Evolutionary conservation across 1,139 yeast species (phyloP), one percentile per base, ranked within the genome.

Genomic region (Blastobotrys buckinghamii): DNA sequence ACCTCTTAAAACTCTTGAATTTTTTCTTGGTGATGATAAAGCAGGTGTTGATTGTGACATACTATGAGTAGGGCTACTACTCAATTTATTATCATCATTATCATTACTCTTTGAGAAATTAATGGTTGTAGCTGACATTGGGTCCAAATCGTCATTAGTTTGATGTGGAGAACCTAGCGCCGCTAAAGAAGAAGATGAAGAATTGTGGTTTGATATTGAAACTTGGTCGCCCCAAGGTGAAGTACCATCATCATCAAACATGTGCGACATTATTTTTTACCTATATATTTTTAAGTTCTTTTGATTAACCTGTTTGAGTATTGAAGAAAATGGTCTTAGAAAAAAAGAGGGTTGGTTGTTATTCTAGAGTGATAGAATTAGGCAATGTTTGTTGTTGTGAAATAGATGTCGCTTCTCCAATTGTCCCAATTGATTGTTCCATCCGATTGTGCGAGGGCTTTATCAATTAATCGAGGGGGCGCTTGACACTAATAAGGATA

Each of bases 161-260:
- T 27, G 36, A 12, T 26, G 33, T 4, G 48, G 48, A n/a, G 48
- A 45, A 1, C 36, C 48, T 29, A 52, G 30, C 6, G 30, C 48
- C 6, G 30, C 48, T 7, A 51, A 41, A 22, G 56, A 55, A 13
- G 60, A 55, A 19, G 59, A 47, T 7, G 59, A 54, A 24, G 60
- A 57, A 43, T 55, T 56, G 48, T 52, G 52, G 34, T 54, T 47
- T n/a, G 56, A 52, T 38, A 55, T 27, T 19, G 62, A 58, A 22
- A 56, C 59, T 50, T 58, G 60, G 50, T 59, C 62, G 10, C 58
- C 62, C 62, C 62, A 59, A 19, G 61, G 60, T 24, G 60, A 57
- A 17, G 53, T 47, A 12, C 50, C 53, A 17, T 48, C 47, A 6
- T 39, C 53, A 12, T 39, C 30, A 16, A 47, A 22, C 22, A 38